Evolutionary conservation across 106 monocot genomes (phyloP), one percentile per base, ranked within the genome.

Genomic region (Dendrobium huoshanense): DNA sequence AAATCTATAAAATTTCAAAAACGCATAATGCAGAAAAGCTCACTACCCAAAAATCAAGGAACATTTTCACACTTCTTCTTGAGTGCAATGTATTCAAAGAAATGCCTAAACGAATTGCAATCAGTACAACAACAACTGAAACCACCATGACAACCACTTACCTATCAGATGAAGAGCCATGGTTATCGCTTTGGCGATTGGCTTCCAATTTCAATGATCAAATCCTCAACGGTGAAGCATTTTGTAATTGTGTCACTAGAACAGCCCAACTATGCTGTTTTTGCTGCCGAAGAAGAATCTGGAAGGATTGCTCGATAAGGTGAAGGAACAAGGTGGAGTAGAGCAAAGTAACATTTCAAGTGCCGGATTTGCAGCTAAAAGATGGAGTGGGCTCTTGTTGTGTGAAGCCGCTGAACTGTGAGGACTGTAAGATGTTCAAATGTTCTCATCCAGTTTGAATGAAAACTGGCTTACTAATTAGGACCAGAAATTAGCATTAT

Each of bases 331-430:
- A 4, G 37, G 72, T 17, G 72, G 11, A 72, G 72, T 17, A n/a
- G 74, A 44, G 74, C 43, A 24, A 74, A 74, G 74, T 16, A 74
- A 20, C 43, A 74, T 74, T 74, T 41, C 74, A 13, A 74, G 74
- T 2, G 41, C 74, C 15, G 70, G 1, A 25, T 67, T 67, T 55
- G 13, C 22, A 64, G 64, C 64, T 24, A 64, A 9, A n/a, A 64
- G 24, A 24, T 5, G 64, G 64, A 7, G 25, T 5, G 25, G 25
- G 51, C 51, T 10, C 51, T 51, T 13, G 51, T 22, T 9, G 64
- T n/a, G 25, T 64, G 5, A 22, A 64, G 64, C 22, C 7, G 22
- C 64, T 4, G 24, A 25, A 64, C 64, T 7, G 9, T 9, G 24
- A 1, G 64, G 9, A 64, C 64, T 64, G 1, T 0, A 64, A 64